A percentile compares a stretch with the other conserved stretches of the same genome.
These are phyloP conservation scores for Botryotinia calthae DNA, from an alignment of 2,329 filamentous ascomycete species.

Conservation along the genomic window DNA sequence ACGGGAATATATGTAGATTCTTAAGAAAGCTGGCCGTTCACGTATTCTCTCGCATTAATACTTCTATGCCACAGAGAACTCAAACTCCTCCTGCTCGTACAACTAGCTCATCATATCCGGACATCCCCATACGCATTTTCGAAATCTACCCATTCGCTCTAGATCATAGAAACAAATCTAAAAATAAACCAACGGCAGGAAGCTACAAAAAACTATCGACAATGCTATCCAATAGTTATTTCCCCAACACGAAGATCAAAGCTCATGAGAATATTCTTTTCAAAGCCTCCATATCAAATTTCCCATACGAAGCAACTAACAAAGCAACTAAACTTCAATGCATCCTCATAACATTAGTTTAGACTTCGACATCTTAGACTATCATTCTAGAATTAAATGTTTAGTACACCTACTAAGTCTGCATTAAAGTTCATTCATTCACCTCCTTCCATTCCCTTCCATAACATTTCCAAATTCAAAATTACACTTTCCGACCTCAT, in stretches of 20 bases:
- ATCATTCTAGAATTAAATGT: not conserved
- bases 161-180: not conserved
- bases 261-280: not conserved
- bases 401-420: not conserved
- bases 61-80: not conserved
- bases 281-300: not conserved
- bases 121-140: not conserved
- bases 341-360: not conserved
- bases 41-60: not conserved
- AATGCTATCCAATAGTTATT: not conserved
- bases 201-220: not conserved
- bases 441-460: not conserved
- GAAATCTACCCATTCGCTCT: not conserved
- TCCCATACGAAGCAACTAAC: not conserved
- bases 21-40: not conserved
- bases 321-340: not conserved
- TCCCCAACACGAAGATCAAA: not conserved
- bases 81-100: not conserved
- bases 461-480: not conserved
- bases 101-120: not conserved
- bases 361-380: not conserved
- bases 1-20: not conserved
- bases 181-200: not conserved
- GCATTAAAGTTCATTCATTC: not conserved
- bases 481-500: not conserved